Evolutionary conservation across 352 stramenopile species (phyloP).

Genomic region (Globisporangium abappressorium): DNA sequence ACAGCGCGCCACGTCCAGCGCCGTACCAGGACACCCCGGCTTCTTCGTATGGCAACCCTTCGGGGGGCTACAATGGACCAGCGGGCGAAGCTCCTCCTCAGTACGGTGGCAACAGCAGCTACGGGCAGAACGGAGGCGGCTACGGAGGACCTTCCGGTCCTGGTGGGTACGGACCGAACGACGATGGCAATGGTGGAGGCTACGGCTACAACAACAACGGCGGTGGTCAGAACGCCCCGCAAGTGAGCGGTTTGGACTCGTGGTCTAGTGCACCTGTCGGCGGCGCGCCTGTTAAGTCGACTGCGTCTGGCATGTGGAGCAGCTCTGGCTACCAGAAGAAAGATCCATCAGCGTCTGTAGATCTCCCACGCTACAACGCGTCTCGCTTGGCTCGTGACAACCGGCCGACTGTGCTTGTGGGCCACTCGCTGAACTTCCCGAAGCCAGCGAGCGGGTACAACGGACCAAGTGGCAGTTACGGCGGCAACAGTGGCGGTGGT

Average conservation of each 20-base stretch:
- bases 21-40: conserved; percentile 60
- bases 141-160: conserved; percentile 12
- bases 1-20: conserved; percentile 28
- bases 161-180: conserved; percentile 21
- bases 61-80: conserved; percentile 21
- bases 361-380: conserved; percentile 49
- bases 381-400: conserved; percentile 62
- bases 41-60: conserved; percentile 21
- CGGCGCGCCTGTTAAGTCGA: conserved; percentile 36
- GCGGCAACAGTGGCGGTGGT: conserved; percentile 32
- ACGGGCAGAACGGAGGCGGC: conserved; percentile 14
- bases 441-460: conserved; percentile 43
- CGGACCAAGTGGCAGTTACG: conserved; percentile 43
- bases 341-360: conserved; percentile 25
- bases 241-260: conserved; percentile 45
- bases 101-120: conserved; percentile 16
- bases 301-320: conserved; percentile 68
- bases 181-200: conserved; percentile 13
- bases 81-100: conserved; percentile 9
- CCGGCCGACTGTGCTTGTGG: conserved; percentile 79
- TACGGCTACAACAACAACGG: conserved; percentile 30
- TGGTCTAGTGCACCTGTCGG: conserved; percentile 37
- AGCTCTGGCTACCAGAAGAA: conserved; percentile 81
- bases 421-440: conserved; percentile 72
- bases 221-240: conserved; percentile 6